Conservation (phyloP, 192 early-diverging fungal species). For the Coemansia reversa region DNA sequence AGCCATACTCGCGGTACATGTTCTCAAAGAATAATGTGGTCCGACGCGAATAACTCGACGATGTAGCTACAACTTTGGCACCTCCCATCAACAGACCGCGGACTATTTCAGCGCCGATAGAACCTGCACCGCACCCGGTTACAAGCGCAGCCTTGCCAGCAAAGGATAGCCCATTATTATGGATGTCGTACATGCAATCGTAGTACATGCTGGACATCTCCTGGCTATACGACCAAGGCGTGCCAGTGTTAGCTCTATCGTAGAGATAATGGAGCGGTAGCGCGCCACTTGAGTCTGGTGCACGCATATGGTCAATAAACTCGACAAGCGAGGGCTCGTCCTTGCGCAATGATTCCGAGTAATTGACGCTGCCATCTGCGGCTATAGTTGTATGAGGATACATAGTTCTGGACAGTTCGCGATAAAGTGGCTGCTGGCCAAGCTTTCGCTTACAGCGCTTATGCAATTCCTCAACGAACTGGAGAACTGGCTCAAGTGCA, state of each 20-base stretch:
- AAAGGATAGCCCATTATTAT: constrained; percentile 77
- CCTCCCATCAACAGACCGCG: constrained; percentile 86
- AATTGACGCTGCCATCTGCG: too few species aligned
- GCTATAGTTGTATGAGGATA: too few species aligned
- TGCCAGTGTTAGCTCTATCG: not conserved
- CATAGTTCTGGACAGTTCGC: too few species aligned
- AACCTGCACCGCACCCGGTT: constrained; percentile 86
- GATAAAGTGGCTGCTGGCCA: too few species aligned
- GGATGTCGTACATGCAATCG: constrained; percentile 68
- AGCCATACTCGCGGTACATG: constrained; percentile 83
- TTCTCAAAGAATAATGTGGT: constrained; percentile 83
- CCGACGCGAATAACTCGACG: constrained; percentile 76
- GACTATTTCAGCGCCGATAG: constrained; percentile 89
- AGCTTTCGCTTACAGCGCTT: too few species aligned
- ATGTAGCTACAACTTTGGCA: constrained; percentile 85
- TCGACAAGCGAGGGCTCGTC: too few species aligned
- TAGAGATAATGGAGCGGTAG: constrained; percentile 55
- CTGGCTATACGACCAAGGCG: constrained; percentile 64
- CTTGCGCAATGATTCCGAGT: too few species aligned
- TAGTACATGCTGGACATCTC: constrained; percentile 73
- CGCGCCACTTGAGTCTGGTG: too few species aligned
- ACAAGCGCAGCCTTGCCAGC: constrained; percentile 78
- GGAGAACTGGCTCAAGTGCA: too few species aligned
- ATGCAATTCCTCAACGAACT: too few species aligned
- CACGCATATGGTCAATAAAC: too few species aligned